These are phyloP conservation scores for Lantana camara DNA, from an alignment of 257 asterid species.

Conservation along the genomic window DNA sequence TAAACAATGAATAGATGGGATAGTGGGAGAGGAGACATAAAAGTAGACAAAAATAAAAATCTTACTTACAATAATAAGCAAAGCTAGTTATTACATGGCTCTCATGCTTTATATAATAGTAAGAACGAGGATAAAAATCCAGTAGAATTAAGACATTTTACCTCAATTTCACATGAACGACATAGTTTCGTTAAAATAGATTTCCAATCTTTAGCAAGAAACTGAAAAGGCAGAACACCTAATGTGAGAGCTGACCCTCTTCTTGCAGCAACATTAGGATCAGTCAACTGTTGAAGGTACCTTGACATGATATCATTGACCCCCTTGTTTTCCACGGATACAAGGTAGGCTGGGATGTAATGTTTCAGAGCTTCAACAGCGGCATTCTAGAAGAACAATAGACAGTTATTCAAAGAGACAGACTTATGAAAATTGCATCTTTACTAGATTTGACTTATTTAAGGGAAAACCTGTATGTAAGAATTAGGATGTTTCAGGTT, in stretches of 20 bases:
- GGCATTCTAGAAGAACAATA: constrained; percentile 54
- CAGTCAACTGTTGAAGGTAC: constrained; percentile 78
- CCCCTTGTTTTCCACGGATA: constrained; percentile 49
- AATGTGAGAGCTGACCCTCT: constrained; percentile 92
- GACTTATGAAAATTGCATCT: constrained; percentile 15
- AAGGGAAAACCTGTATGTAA: constrained; percentile 74
- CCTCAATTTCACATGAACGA: constrained; percentile 77
- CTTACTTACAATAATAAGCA: no score
- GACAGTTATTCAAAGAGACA: constrained; percentile 27
- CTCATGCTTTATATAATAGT: no score
- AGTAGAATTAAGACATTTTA: constrained; percentile 31
- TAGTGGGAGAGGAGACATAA: no score
- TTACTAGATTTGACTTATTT: constrained; percentile 3
- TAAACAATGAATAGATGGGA: no score
- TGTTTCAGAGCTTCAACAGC: constrained; percentile 78
- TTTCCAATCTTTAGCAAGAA: constrained; percentile 75
- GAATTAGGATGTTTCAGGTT: constrained; percentile 94
- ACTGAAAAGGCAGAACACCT: constrained; percentile 76
- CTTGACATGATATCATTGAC: constrained; percentile 52
- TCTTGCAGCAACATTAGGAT: constrained; percentile 90
- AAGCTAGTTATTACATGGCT: no score
- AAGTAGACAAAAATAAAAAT: no score
- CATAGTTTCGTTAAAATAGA: constrained; percentile 68
- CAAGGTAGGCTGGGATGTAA: constrained; percentile 61
- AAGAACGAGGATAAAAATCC: constrained; percentile 13